Evolutionary conservation across 2,329 filamentous ascomycete genomes (phyloP).

Genomic region (Xylariaceae sp.): DNA sequence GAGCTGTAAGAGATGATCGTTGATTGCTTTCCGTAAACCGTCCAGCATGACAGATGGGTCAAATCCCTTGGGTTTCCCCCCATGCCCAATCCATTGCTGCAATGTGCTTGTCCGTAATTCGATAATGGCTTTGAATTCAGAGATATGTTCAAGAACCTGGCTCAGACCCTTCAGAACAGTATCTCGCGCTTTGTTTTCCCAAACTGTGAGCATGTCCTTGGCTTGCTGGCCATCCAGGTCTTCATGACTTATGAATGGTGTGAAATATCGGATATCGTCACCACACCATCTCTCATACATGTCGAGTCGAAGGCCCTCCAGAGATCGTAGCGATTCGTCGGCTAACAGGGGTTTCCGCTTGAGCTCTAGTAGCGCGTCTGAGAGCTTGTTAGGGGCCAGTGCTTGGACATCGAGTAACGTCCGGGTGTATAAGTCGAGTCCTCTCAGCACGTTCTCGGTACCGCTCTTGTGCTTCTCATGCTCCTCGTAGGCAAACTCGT

Average conservation of each 20-base stretch:
- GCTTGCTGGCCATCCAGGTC: conserved; percentile 60
- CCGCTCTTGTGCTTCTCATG: conserved; percentile 37
- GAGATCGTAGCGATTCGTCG: conserved; percentile 58
- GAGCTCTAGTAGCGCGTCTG: conserved; percentile 61
- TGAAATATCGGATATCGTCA: conserved; percentile 78
- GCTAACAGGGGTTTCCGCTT: conserved; percentile 67
- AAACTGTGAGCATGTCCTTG: conserved; percentile 55
- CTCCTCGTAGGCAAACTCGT: conserved; percentile 50
- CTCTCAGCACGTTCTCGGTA: conserved; percentile 51
- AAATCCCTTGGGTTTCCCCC: conserved; percentile 58
- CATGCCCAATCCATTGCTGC: conserved; percentile 69
- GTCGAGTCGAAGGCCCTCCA: conserved; percentile 72
- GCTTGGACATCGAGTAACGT: conserved; percentile 74
- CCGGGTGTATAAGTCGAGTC: conserved; percentile 66
- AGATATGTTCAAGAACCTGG: conserved; percentile 52
- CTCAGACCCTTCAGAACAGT: conserved; percentile 58
- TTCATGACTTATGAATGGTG: conserved; percentile 79
- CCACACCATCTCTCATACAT: conserved; percentile 74
- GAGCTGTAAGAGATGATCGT: conserved; percentile 59
- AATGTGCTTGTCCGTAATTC: conserved; percentile 64
- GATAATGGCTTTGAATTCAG: conserved; percentile 64
- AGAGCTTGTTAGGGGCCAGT: conserved; percentile 66
- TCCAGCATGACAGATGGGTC: conserved; percentile 64
- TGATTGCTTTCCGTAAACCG: conserved; percentile 62
- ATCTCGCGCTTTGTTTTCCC: conserved; percentile 58